A percentile compares a stretch with the other conserved stretches of the same genome.
Conservation (phyloP, 2,329 filamentous ascomycete genomes). For the Talaromyces rugulosus region DNA sequence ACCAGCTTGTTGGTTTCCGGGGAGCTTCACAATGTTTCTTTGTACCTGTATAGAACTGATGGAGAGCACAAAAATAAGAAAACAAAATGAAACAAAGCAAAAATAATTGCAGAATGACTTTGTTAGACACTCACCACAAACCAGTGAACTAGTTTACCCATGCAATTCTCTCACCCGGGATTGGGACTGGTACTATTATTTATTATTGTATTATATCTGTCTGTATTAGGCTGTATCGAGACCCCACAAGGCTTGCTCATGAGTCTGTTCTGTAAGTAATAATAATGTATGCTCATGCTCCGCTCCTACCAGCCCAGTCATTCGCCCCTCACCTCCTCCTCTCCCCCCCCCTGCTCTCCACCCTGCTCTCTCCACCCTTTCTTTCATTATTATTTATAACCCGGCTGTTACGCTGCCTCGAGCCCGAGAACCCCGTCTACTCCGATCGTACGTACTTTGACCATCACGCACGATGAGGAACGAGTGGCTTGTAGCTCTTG, state of each 20-base stretch:
- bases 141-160: background rate
- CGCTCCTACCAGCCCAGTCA: background rate
- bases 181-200: background rate
- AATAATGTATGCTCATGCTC: too few relatives aligned
- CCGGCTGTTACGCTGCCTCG: background rate
- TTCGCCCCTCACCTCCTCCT: background rate
- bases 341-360: background rate
- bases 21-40: background rate
- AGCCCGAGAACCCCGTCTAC: background rate
- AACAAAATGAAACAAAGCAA: background rate
- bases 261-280: background rate
- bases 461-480: slow-evolving; percentile 28
- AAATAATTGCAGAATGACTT: background rate
- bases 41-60: background rate
- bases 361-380: background rate
- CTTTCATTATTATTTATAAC: background rate
- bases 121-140: background rate
- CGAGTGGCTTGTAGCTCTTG: slow-evolving; percentile 28
- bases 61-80: background rate
- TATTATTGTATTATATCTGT: background rate
- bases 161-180: background rate
- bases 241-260: background rate
- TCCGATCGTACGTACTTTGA: background rate
- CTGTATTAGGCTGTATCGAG: background rate
- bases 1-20: background rate